Evolutionary conservation across 345 rosid species (phyloP).

Genomic region (Pelargonium nanum): DNA sequence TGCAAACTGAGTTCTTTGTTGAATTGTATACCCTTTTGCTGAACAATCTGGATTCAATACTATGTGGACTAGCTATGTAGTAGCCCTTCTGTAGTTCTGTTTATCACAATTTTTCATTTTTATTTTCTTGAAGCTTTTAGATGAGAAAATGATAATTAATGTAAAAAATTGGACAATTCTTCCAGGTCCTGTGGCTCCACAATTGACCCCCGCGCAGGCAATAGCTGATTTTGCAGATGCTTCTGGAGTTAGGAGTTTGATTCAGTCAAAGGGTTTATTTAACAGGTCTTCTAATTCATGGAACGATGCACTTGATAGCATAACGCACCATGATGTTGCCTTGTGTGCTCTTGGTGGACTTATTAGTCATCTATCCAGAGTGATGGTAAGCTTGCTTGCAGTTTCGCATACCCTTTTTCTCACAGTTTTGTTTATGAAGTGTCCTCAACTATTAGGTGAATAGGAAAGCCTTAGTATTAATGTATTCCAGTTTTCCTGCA

Average conservation of each 20-base stretch:
- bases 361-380: slow-evolving; percentile 61
- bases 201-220: slow-evolving; percentile 45
- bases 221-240: slow-evolving; percentile 42
- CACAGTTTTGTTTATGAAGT: background rate
- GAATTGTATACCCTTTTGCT: background rate
- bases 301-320: slow-evolving; percentile 38
- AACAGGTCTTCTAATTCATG: slow-evolving; percentile 44
- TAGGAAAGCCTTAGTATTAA: background rate
- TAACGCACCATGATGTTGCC: slow-evolving; percentile 36
- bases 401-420: background rate
- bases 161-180: background rate
- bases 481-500: slow-evolving; percentile 17
- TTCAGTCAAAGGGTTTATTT: slow-evolving; percentile 61
- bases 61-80: background rate
- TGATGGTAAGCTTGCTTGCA: slow-evolving; percentile 52
- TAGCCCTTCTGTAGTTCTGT: background rate
- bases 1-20: background rate
- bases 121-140: background rate
- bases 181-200: slow-evolving; percentile 48
- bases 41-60: background rate
- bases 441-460: background rate
- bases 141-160: background rate
- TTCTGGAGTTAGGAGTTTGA: slow-evolving; percentile 52
- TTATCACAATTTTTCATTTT: background rate
- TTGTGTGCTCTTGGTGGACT: slow-evolving; percentile 77